Conservation (phyloP, 1,284 basidiomycete genomes). For the Sphaerobolus stellatus region DNA sequence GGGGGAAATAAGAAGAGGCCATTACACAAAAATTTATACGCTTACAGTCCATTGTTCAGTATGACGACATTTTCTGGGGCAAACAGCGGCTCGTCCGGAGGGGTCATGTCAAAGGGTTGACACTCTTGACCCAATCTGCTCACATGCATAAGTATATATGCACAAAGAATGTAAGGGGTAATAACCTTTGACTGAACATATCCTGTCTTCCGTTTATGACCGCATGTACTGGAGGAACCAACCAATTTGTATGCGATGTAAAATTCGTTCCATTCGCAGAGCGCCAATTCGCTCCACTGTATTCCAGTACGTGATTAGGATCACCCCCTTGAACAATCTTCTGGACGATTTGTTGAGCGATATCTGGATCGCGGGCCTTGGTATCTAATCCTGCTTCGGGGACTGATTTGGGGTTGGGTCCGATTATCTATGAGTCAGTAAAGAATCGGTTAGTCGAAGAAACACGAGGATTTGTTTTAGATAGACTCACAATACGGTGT, state of each 20-base stretch:
- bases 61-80: constrained; percentile 53
- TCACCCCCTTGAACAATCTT: constrained; percentile 46
- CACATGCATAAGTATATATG: not conserved
- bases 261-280: constrained; percentile 51
- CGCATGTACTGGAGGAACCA: constrained; percentile 39
- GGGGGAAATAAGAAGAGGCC: not conserved
- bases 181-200: constrained; percentile 48
- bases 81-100: constrained; percentile 50
- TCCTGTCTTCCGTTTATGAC: constrained; percentile 49
- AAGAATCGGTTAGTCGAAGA: no score
- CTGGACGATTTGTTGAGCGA: constrained; percentile 51
- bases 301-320: constrained; percentile 44
- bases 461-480: no score
- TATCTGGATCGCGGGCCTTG: constrained; percentile 46
- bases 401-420: constrained; percentile 49
- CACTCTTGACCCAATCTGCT: constrained; percentile 56
- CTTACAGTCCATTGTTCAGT: constrained; percentile 51
- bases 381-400: constrained; percentile 61
- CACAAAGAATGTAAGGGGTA: constrained; percentile 3
- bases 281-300: constrained; percentile 51
- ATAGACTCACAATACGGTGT: constrained; percentile 59
- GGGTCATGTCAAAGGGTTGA: constrained; percentile 46
- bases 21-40: constrained; percentile 4
- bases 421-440: no score
- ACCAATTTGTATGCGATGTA: constrained; percentile 44